Evolutionary conservation across 768 basidiomycete species (phyloP), one percentile per base, ranked within the genome.

Genomic region (Mycena rosella): DNA sequence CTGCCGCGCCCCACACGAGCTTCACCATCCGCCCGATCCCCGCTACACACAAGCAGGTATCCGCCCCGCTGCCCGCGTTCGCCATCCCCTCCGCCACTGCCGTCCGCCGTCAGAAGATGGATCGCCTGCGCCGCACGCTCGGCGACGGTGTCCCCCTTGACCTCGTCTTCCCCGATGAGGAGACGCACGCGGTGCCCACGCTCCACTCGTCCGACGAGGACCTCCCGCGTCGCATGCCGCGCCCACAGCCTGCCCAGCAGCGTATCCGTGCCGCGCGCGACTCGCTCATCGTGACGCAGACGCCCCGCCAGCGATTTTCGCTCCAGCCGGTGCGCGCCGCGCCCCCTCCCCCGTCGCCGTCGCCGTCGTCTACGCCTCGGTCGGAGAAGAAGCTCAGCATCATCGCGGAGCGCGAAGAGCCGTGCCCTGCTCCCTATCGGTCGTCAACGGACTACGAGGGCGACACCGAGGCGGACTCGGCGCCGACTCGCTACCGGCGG

Each of bases 111-210:
- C 78, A 81, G 70, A 92, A 91, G 76, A 87, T 93, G 83, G 89
- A 90, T 54, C 82, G 87, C 34, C 79, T 93, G 55, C 82, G 87
- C 57, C 86, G 84, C 72, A 88, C 79, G 70, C 83, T 93, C 3
- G 91, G 91, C 0, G 83, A 90, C 22, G 87, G 84, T 29, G 87
- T 92, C 24, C 91, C 91, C 9, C 69, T 84, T 2, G 82, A 86
- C 40, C 83, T 91, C 32, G 87, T 92, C 55, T 91, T 91, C 77
- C 84, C 88, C 34, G 17, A 72, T 29, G 60, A 61, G 53, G 68
- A 61, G 40, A 67, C 58, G 45, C 44, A 60, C 15, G 30, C 51
- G 15, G 63, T 69, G 14, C 63, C 52, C 56, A 30, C 53, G 5
- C 40, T 45, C 24, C 60, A 26, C n/a, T 44, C 60, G 18, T 61